phyloP scores from a whole-genome alignment of 192 early-diverging fungal genomes.

The Backusella sp. region DNA sequence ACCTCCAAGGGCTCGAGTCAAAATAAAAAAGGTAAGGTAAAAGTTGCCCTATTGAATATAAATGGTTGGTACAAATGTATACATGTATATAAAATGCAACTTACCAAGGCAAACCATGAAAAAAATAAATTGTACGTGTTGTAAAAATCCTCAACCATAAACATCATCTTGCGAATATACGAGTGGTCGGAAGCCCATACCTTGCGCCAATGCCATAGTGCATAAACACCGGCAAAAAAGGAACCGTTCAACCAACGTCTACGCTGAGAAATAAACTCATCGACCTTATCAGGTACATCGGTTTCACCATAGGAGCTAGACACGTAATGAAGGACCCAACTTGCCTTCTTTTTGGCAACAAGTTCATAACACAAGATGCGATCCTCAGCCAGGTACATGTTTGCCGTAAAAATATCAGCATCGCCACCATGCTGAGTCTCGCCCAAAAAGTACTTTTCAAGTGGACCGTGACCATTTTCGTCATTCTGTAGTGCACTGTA shows the following conservation, averaged over 20 bases:
- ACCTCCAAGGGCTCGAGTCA: slow-evolving; percentile 40
- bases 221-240: slow-evolving; percentile 79
- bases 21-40: slow-evolving; percentile 56
- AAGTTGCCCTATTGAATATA: slow-evolving; percentile 53
- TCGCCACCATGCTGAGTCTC: slow-evolving; percentile 64
- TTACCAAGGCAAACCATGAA: slow-evolving; percentile 82
- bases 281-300: slow-evolving; percentile 64
- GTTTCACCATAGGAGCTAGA: slow-evolving; percentile 70
- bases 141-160: slow-evolving; percentile 80
- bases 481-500: slow-evolving; percentile 67
- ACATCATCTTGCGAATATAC: slow-evolving; percentile 64
- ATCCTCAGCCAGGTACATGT: slow-evolving; percentile 71
- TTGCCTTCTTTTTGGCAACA: slow-evolving; percentile 62
- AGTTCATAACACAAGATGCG: slow-evolving; percentile 82
- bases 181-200: slow-evolving; percentile 69
- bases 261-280: slow-evolving; percentile 76
- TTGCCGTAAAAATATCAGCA: slow-evolving; percentile 61
- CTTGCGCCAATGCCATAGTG: slow-evolving; percentile 59
- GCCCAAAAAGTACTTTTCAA: slow-evolving; percentile 76
- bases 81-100: not conserved
- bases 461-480: slow-evolving; percentile 52
- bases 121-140: slow-evolving; percentile 82
- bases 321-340: slow-evolving; percentile 76
- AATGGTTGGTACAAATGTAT: not conserved
- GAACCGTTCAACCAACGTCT: slow-evolving; percentile 80